Percentiles rank a stretch among this genome's conserved stretches.
Conservation (phyloP, 257 asterid genomes). For the Rauvolfia tetraphylla region DNA sequence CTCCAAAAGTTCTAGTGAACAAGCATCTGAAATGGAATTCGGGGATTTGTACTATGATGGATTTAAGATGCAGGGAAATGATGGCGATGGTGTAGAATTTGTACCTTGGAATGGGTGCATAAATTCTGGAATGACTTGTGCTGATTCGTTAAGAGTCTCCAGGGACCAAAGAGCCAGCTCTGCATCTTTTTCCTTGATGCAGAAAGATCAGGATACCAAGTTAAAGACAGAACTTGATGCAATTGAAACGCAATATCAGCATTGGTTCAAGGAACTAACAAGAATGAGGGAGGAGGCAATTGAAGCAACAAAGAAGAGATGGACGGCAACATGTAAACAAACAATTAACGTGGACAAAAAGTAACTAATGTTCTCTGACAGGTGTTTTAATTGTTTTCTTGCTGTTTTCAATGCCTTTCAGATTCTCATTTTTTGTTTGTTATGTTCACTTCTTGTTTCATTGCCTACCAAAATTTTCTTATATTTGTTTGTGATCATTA, state of each 20-base stretch:
- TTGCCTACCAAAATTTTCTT: too few species aligned
- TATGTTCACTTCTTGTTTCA: background rate
- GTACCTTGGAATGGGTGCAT: conserved; percentile 21
- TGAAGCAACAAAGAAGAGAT: conserved; percentile 40
- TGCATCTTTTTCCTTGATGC: conserved; percentile 27
- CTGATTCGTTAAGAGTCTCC: conserved; percentile 19
- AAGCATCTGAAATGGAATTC: conserved; percentile 38
- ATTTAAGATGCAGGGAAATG: conserved; percentile 30
- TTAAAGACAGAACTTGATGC: conserved; percentile 32
- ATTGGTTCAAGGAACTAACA: conserved; percentile 29
- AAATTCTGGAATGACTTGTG: conserved; percentile 18
- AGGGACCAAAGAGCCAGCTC: conserved; percentile 30
- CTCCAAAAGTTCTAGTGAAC: conserved; percentile 27
- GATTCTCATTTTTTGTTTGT: background rate
- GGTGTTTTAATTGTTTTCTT: background rate
- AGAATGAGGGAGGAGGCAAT: conserved; percentile 38
- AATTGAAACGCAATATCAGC: conserved; percentile 33
- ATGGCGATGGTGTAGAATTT: conserved; percentile 25
- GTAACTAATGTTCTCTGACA: background rate
- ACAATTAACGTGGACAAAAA: conserved; percentile 16
- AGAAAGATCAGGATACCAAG: conserved; percentile 25
- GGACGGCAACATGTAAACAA: conserved; percentile 39
- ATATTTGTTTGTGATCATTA: background rate
- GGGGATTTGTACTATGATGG: conserved; percentile 30
- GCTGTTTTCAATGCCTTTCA: background rate